phyloP scores from a whole-genome alignment of 129 eudicot species.

The Saussurea involucrata region DNA sequence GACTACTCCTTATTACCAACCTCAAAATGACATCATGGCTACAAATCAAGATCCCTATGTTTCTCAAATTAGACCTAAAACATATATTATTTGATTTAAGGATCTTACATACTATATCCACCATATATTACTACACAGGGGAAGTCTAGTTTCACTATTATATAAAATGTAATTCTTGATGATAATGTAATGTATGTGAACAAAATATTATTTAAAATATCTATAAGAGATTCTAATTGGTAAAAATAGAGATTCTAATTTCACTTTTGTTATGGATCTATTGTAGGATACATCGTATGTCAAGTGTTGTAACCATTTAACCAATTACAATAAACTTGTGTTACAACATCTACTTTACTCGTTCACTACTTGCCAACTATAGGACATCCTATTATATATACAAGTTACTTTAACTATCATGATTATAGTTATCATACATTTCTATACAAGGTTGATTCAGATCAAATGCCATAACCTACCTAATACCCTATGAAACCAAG shows the following conservation, averaged over 20 bases:
- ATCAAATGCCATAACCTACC: not conserved
- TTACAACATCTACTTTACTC: not conserved
- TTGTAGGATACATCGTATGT: not conserved
- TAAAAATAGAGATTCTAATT: too few species aligned
- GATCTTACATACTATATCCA: too few species aligned
- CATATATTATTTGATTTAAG: not conserved
- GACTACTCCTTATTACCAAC: slow-evolving; percentile 12
- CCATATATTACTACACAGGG: too few species aligned
- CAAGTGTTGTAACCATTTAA: not conserved
- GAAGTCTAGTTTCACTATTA: too few species aligned
- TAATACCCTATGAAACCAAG: not conserved
- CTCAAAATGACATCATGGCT: slow-evolving; percentile 7
- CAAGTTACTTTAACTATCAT: not conserved
- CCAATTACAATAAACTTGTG: not conserved
- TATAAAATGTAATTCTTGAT: too few species aligned
- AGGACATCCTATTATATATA: not conserved
- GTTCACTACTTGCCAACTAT: not conserved
- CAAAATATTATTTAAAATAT: too few species aligned
- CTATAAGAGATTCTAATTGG: too few species aligned
- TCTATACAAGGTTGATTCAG: not conserved
- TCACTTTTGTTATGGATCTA: not conserved
- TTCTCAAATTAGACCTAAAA: not conserved
- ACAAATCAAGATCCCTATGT: not conserved
- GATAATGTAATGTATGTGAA: too few species aligned
- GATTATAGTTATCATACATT: not conserved